phyloP scores from a whole-genome alignment of 192 early-diverging fungal genomes.

The Coemansia sp. region DNA sequence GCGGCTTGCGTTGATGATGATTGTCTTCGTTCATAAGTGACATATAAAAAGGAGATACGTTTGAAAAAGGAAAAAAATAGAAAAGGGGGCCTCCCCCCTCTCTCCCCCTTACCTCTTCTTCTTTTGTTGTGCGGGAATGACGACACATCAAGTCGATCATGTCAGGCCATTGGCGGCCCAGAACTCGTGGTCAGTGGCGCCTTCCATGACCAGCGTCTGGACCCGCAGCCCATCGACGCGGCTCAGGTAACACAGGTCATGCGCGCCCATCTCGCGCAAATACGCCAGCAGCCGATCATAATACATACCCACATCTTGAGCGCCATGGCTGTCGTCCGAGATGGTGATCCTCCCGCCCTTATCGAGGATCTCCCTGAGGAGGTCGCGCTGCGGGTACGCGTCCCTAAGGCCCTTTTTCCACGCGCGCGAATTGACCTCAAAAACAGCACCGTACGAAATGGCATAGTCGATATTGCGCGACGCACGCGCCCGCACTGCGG shows the following conservation, averaged over 20 bases:
- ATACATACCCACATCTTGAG: conserved; percentile 80
- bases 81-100: not conserved
- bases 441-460: conserved; percentile 76
- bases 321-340: conserved; percentile 94
- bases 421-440: conserved; percentile 93
- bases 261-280: conserved; percentile 64
- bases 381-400: conserved; percentile 88
- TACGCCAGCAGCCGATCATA: conserved; percentile 76
- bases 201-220: conserved; percentile 17
- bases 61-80: not conserved
- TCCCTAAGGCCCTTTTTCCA: conserved; percentile 85
- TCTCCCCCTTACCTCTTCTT: not conserved
- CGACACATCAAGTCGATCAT: not conserved
- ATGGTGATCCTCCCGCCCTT: conserved; percentile 78
- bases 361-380: conserved; percentile 67
- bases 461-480: conserved; percentile 81
- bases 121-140: not conserved
- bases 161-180: conserved; percentile 31
- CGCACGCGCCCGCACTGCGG: conserved; percentile 56
- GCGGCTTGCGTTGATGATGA: not conserved
- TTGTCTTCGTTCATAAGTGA: not conserved
- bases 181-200: conserved; percentile 30
- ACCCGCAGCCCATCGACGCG: not conserved
- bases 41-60: too few relatives aligned
- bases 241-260: conserved; percentile 53